Conservation (phyloP, 331 rosid species). For the Quercus phellos region DNA sequence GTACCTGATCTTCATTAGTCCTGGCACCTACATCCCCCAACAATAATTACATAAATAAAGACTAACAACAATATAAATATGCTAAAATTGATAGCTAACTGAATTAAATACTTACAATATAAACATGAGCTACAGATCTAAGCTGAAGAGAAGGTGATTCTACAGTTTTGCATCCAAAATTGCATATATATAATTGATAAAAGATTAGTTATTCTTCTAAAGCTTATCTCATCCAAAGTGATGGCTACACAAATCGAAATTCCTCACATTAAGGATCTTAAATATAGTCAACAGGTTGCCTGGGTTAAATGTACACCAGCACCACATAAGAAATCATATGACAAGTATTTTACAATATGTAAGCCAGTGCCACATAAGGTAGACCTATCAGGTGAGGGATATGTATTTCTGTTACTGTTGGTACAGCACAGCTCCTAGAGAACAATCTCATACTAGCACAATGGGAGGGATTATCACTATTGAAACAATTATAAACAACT, state of each 20-base stretch:
- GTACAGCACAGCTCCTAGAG: too few relatives aligned
- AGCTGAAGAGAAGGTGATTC: background rate
- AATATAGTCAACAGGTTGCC: background rate
- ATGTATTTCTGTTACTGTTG: too few relatives aligned
- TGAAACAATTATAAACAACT: background rate
- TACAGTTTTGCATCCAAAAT: background rate
- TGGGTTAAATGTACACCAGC: background rate
- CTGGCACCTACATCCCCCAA: conserved; percentile 65
- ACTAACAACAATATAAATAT: background rate
- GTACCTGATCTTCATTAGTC: conserved; percentile 76
- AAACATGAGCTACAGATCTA: background rate
- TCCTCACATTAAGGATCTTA: background rate
- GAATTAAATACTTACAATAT: background rate
- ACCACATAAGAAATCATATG: too few relatives aligned
- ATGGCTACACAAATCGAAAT: background rate
- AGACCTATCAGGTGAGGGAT: too few relatives aligned
- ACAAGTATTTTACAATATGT: too few relatives aligned
- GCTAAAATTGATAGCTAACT: background rate
- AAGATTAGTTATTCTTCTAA: background rate
- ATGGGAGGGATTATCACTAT: conserved; percentile 1
- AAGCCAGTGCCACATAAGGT: too few relatives aligned
- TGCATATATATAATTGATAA: background rate
- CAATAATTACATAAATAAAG: background rate
- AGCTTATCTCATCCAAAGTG: background rate
- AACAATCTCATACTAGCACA: background rate